A percentile compares a stretch with the other conserved stretches of the same genome.
Conservation (phyloP, 257 asterid species). For the Sherardia arvensis region DNA sequence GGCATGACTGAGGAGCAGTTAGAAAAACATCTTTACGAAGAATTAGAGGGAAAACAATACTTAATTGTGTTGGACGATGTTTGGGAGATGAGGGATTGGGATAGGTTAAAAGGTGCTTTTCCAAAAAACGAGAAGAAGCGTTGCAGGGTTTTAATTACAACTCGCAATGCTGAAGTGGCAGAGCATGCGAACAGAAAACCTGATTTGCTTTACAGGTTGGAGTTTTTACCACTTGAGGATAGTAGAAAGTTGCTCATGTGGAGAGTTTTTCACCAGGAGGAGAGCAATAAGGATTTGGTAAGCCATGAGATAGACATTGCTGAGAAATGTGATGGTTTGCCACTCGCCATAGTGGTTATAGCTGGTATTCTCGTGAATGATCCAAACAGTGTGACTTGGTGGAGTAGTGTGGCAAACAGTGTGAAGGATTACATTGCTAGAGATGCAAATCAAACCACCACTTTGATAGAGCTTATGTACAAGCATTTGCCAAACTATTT, state of each 20-base stretch:
- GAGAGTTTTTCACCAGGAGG: slow-evolving; percentile 3
- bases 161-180: slow-evolving; percentile 6
- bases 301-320: background rate
- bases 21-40: background rate
- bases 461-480: background rate
- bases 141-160: background rate
- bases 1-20: background rate
- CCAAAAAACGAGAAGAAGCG: background rate
- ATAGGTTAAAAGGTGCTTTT: background rate
- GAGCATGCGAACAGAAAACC: background rate
- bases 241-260: slow-evolving; percentile 15
- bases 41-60: background rate
- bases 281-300: background rate
- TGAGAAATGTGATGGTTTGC: background rate
- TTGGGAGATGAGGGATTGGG: background rate
- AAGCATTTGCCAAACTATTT: background rate
- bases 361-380: slow-evolving; percentile 14
- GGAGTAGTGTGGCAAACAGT: slow-evolving; percentile 12
- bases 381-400: background rate
- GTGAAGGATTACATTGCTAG: slow-evolving; percentile 7
- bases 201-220: slow-evolving; percentile 1
- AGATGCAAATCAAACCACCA: background rate
- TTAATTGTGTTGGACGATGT: background rate
- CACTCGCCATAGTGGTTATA: slow-evolving; percentile 11
- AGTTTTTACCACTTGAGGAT: slow-evolving; percentile 5